Evolutionary conservation across 108 stramenopile genomes (phyloP).

Genomic region (Cyclostephanos tholiformis): DNA sequence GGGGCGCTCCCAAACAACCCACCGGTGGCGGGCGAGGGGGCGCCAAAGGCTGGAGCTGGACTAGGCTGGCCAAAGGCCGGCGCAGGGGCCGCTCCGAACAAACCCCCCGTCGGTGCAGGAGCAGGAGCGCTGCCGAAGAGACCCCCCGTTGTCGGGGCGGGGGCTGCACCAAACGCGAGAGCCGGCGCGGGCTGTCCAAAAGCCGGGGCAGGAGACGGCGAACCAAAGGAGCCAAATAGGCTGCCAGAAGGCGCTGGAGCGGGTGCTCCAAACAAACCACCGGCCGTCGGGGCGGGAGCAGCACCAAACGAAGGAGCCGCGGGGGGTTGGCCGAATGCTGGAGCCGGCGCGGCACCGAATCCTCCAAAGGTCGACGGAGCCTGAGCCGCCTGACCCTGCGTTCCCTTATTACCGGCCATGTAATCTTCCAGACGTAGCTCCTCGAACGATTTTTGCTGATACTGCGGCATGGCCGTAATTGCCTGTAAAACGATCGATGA

Average conservation of each 20-base stretch:
- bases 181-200: constrained; percentile 32
- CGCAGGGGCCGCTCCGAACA: constrained; percentile 46
- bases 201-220: constrained; percentile 6
- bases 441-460: constrained; percentile 87
- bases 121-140: constrained; percentile 63
- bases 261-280: constrained; percentile 60
- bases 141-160: constrained; percentile 48
- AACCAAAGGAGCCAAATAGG: constrained; percentile 26
- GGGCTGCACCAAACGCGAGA: constrained; percentile 41
- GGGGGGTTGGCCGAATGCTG: constrained; percentile 25
- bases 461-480: constrained; percentile 87
- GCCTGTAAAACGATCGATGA: constrained; percentile 75
- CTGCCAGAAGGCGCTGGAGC: constrained; percentile 62
- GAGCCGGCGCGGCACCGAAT: constrained; percentile 31
- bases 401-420: constrained; percentile 76
- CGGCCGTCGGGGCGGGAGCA: constrained; percentile 38
- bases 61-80: constrained; percentile 50
- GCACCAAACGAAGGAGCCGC: constrained; percentile 42
- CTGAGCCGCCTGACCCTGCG: constrained; percentile 33
- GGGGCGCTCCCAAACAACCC: constrained; percentile 64
- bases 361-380: constrained; percentile 39
- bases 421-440: constrained; percentile 94
- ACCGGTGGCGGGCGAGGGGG: constrained; percentile 45
- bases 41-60: constrained; percentile 54
- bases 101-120: constrained; percentile 58